Percentiles rank a stretch among this genome's conserved stretches.
These are phyloP conservation scores for Phytopythium montanum DNA, from an alignment of 352 stramenopile genomes.

Conservation along the genomic window DNA sequence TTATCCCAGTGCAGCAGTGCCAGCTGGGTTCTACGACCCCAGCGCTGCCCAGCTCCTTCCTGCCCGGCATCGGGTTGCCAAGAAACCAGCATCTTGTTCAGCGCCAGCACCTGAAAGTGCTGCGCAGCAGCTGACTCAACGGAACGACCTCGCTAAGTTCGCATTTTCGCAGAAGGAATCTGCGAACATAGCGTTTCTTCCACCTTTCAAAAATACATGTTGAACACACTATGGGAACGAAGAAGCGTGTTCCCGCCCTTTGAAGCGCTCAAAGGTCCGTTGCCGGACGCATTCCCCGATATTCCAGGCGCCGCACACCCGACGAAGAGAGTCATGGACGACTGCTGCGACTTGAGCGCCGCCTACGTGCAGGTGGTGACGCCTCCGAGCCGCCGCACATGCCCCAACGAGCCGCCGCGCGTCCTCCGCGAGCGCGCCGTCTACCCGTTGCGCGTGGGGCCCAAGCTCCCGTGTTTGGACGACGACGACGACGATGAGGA, in stretches of 20 bases:
- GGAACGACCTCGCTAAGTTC: background rate
- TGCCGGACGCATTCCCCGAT: background rate
- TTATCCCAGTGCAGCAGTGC: background rate
- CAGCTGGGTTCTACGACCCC: background rate
- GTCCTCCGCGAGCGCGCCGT: constrained; percentile 16
- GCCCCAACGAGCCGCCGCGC: constrained; percentile 14
- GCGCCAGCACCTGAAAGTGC: background rate
- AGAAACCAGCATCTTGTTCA: background rate
- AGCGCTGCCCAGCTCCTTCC: background rate
- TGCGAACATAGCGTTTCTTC: background rate
- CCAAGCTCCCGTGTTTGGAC: constrained; percentile 18
- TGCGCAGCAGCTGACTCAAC: background rate
- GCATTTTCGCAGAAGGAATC: background rate
- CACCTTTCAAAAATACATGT: constrained; percentile 3
- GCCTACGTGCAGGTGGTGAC: background rate
- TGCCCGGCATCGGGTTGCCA: background rate
- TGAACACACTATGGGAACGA: background rate
- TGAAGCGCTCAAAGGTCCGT: background rate
- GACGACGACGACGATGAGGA: constrained; percentile 11
- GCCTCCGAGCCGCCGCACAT: background rate
- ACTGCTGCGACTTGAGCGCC: constrained; percentile 1
- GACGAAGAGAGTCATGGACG: background rate
- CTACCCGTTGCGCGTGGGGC: constrained; percentile 16
- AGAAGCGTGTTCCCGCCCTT: background rate
- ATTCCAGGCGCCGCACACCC: background rate